Evolutionary conservation across 495 filamentous ascomycete genomes (phyloP), one percentile per base, ranked within the genome.

Genomic region (Penicillium samsonianum): DNA sequence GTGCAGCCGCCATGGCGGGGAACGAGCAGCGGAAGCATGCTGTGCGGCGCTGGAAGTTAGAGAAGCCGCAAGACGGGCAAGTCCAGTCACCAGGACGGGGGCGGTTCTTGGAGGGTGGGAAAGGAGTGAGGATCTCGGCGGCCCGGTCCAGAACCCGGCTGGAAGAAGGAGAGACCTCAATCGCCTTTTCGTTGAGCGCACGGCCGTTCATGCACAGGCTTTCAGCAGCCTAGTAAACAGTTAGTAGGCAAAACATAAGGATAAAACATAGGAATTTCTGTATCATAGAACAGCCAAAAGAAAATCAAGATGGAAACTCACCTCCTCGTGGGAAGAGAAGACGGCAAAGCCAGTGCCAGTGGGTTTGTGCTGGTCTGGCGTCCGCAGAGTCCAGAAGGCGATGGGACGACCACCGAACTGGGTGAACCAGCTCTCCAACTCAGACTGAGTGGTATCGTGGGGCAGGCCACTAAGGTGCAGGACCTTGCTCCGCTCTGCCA

Each of bases 11-110:
- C 72, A 96, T 90, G 22, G 93, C 93, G 3, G 94, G 93, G 84
- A 92, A 98, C 6, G 91, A 96, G 80, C 94, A 98, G 60, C 94
- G 91, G 85, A 98, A 98, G 75, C 94, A 98, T 37, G 93, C 94
- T 3, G 94, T 98, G 56, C 94, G 89, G 58, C 94, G 91, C 73
- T 98, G 94, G 80, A 98, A 98, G 80, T 98, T 85, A 47, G 80
- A 82, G 69, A 83, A 83, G n/a, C 79, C 80, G 40, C 82, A 98
- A 6, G 91, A 96, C 22, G 94, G 94, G 82, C 94, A 98, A 54
- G 91, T 96, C 94, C 94, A 98, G 74, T 98, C 94, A 65, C 94
- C 94, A 35, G 94, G 94, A 45, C 94, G 88, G 52, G 94, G 94
- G 20, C 94, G 85, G 72, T 98, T 98, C 83, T 98, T 98, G 71